phyloP scores from a whole-genome alignment of 2,329 filamentous ascomycete species.

The Fusarium sp. region DNA sequence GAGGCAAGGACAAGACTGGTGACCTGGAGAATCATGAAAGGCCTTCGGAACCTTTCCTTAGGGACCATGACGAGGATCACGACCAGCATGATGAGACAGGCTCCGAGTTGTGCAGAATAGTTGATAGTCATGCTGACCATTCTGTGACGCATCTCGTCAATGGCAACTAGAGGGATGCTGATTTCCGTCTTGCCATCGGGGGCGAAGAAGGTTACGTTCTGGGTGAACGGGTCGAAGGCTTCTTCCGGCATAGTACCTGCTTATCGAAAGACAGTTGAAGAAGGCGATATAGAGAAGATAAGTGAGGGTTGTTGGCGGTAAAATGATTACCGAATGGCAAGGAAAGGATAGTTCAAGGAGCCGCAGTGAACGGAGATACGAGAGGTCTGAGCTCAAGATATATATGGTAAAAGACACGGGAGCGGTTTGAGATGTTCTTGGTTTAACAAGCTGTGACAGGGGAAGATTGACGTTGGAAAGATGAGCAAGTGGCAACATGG shows the following conservation, averaged over 20 bases:
- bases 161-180: slow-evolving; percentile 46
- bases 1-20: slow-evolving; percentile 69
- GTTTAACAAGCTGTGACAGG: slow-evolving; percentile 15
- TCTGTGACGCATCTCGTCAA: slow-evolving; percentile 51
- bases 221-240: slow-evolving; percentile 51
- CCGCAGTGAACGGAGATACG: slow-evolving; percentile 5
- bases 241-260: slow-evolving; percentile 35
- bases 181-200: slow-evolving; percentile 49
- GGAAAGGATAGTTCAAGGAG: slow-evolving; percentile 4
- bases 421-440: slow-evolving; percentile 3
- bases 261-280: background rate
- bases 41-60: slow-evolving; percentile 69
- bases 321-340: background rate
- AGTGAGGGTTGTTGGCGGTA: background rate
- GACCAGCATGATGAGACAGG: slow-evolving; percentile 71
- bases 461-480: slow-evolving; percentile 3
- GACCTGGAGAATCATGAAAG: slow-evolving; percentile 74
- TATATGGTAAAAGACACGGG: background rate
- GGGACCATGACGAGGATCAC: slow-evolving; percentile 75
- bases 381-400: slow-evolving; percentile 24
- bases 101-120: slow-evolving; percentile 77
- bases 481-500: slow-evolving; percentile 30
- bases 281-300: background rate
- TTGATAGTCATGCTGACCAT: slow-evolving; percentile 63
- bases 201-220: slow-evolving; percentile 51